phyloP scores from a whole-genome alignment of 2,329 filamentous ascomycete species.

The Epichloe festucae region DNA sequence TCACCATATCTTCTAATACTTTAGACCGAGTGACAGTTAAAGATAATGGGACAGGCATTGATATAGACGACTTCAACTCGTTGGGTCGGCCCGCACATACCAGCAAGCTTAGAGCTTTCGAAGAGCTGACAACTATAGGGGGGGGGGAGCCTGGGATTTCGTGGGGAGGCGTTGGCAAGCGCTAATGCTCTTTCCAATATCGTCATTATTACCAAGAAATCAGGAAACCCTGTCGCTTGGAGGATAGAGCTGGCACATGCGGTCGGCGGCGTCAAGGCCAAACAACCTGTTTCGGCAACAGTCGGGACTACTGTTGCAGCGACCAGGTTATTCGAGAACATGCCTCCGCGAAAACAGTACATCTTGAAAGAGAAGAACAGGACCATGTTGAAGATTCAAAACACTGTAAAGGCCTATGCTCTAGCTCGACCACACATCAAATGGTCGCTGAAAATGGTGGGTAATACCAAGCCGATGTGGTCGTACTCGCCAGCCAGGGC shows the following conservation, averaged over 20 bases:
- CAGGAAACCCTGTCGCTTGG: constrained; percentile 45
- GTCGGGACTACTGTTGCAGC: constrained; percentile 58
- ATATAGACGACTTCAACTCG: constrained; percentile 43
- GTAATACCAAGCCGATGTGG: constrained; percentile 40
- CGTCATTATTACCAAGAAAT: constrained; percentile 49
- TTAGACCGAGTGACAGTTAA: constrained; percentile 56
- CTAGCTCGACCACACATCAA: constrained; percentile 51
- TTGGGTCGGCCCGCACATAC: constrained; percentile 58
- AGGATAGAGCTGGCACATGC: constrained; percentile 28
- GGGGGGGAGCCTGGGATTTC: constrained; percentile 57
- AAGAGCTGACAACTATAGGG: constrained; percentile 45
- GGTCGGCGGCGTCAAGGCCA: constrained; percentile 18
- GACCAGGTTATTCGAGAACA: constrained; percentile 40
- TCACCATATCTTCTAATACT: constrained; percentile 52
- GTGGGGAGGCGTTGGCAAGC: constrained; percentile 60
- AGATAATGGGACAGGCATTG: constrained; percentile 64
- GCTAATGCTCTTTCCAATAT: constrained; percentile 47
- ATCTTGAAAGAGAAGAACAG: constrained; percentile 45
- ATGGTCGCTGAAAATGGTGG: constrained; percentile 46
- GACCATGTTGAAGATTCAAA: constrained; percentile 42
- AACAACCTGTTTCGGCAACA: constrained; percentile 34
- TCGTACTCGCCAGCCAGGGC: constrained; percentile 45
- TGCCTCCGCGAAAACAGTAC: constrained; percentile 51
- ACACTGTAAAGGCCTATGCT: constrained; percentile 50
- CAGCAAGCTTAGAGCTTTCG: constrained; percentile 56